Base-by-base conservation (phyloP, 2,329 filamentous ascomycete species). In the Cercospora berteroae region DNA sequence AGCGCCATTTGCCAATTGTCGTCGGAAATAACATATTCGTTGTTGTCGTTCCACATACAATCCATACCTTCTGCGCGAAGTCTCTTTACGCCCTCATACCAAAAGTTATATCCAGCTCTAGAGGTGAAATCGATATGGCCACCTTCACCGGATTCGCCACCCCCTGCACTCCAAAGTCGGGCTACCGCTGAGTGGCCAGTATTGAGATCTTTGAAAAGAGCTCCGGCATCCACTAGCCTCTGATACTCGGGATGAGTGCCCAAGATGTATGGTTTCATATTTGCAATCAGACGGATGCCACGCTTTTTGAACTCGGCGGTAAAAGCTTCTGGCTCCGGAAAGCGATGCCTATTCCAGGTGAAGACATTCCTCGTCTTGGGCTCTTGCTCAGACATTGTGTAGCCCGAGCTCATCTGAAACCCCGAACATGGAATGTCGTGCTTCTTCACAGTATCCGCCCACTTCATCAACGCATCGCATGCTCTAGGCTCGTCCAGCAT, bases 31-130 rank as follows among this genome's bases (percentile, higher is more conserved):
- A 87, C 88, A 76, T 91, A 92, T 76, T 92, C 90, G 71, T 92
- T 92, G 78, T 92, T 92, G 75, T 92, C 90, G 71, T 92, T 92
- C 90, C 90, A 92, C 80, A 92, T 91, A 58, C 85, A 89, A 71
- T 91, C 89, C 65, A 92, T 89, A 0, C 89, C 89, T 8, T 86
- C 79, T 27, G 85, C 80, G 64, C 87, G 87, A 1, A 92, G 81
- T 60, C 83, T 84, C 67, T 85, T 84, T 8, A 90, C 86, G 1
- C 90, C 89, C 0, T 90, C 81, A 68, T 87, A 89, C 90, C 90
- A 92, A 88, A 89, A 92, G 16, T 87, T 80, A 73, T 87, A 92
- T 0, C 88, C 89, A 0, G 84, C 84, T 23, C 85, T 81, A 0
- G 88, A 90, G 0, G 89, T 90, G 71, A 92, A 92, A 76, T 92